Evolutionary conservation across 1,284 basidiomycete species (phyloP).

Genomic region (Trichosporon asahii): DNA sequence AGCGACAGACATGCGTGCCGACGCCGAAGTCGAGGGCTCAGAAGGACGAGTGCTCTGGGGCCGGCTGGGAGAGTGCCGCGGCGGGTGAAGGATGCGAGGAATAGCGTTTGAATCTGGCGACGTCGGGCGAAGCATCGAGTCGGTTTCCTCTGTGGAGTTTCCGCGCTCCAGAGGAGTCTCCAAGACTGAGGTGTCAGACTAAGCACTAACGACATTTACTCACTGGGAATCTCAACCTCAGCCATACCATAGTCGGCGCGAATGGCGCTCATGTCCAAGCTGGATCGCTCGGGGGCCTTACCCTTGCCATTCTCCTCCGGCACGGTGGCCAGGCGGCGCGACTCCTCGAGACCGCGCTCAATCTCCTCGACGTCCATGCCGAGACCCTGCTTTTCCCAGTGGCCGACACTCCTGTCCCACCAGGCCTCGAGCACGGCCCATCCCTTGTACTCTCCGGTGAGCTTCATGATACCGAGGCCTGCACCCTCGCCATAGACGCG

Average conservation of each 20-base stretch:
- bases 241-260: conserved; percentile 34
- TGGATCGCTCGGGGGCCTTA: conserved; percentile 24
- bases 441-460: conserved; percentile 78
- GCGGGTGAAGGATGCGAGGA: conserved; percentile 29
- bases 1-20: not conserved
- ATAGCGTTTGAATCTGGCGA: conserved; percentile 37
- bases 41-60: not conserved
- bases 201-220: conserved; percentile 16
- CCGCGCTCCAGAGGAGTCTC: not conserved
- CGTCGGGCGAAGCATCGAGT: conserved; percentile 41
- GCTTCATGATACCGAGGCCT: conserved; percentile 59
- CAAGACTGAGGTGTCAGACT: not conserved
- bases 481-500: conserved; percentile 64
- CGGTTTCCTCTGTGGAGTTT: conserved; percentile 12
- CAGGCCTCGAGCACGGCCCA: conserved; percentile 87
- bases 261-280: conserved; percentile 27
- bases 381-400: conserved; percentile 75
- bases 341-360: conserved; percentile 43
- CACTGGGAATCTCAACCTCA: conserved; percentile 45
- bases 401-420: conserved; percentile 78
- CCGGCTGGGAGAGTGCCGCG: conserved; percentile 10
- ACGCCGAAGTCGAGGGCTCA: not conserved
- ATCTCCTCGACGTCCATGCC: conserved; percentile 55
- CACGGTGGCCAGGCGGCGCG: conserved; percentile 35
- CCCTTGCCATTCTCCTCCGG: conserved; percentile 31